Percentiles rank a stretch among this genome's conserved stretches.
phyloP scores from a whole-genome alignment of 2,329 filamentous ascomycete genomes.

The Fusarium devonianum region DNA sequence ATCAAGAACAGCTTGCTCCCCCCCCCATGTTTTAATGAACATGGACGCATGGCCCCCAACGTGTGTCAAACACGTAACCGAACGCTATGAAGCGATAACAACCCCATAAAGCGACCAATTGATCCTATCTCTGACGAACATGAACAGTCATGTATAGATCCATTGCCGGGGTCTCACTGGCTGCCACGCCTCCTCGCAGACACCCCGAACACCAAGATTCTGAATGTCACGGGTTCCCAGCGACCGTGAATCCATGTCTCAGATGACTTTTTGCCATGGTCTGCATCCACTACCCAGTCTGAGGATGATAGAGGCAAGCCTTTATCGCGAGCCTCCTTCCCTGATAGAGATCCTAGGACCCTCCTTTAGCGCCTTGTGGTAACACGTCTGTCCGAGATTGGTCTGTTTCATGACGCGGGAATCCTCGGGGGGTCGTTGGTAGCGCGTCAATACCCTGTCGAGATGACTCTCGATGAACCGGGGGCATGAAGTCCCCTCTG shows the following conservation, averaged over 20 bases:
- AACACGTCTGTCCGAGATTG: conserved; percentile 34
- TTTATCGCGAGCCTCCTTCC: conserved; percentile 15
- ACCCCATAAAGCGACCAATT: conserved; percentile 16
- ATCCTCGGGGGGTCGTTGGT: conserved; percentile 31
- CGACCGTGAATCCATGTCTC: conserved; percentile 15
- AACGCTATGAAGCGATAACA: conserved; percentile 13
- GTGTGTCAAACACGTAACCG: conserved; percentile 25
- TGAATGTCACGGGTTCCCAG: conserved; percentile 34
- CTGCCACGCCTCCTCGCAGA: conserved; percentile 18
- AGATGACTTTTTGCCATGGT: conserved; percentile 20
- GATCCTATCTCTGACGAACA: conserved; percentile 21
- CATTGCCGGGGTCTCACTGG: conserved; percentile 15
- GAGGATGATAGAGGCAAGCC: conserved; percentile 26
- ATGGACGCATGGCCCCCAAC: conserved; percentile 34
- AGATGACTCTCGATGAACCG: conserved; percentile 14
- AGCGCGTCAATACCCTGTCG: conserved; percentile 24
- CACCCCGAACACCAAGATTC: conserved; percentile 24
- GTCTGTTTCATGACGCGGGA: conserved; percentile 15
- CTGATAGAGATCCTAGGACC: conserved; percentile 23
- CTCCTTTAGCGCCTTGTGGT: too few species aligned
- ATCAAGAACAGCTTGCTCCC: conserved; percentile 10
- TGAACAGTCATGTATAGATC: conserved; percentile 2
- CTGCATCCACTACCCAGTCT: conserved; percentile 19
- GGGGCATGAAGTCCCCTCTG: conserved; percentile 10
- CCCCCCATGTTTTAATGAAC: conserved; percentile 15